Evolutionary conservation across 305 asterid genomes (phyloP).

Genomic region (Solanum hybrid): DNA sequence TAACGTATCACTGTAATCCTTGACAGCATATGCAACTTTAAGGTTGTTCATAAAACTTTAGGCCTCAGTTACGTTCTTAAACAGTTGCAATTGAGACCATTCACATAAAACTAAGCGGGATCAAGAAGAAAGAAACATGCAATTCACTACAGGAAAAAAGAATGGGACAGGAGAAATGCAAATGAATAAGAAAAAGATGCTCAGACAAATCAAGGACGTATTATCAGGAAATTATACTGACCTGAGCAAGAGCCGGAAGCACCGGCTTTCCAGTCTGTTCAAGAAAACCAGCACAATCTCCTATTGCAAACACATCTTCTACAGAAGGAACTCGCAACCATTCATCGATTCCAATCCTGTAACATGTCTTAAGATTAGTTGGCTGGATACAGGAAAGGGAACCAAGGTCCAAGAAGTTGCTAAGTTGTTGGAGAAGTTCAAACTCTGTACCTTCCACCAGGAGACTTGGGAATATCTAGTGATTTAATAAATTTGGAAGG

Average conservation of each 20-base stretch:
- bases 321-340: slow-evolving; percentile 73
- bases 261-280: slow-evolving; percentile 66
- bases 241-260: slow-evolving; percentile 94
- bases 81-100: not conserved
- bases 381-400: not conserved
- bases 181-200: not conserved
- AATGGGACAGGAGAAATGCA: not conserved
- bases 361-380: not conserved
- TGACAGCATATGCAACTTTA: not conserved
- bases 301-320: slow-evolving; percentile 75
- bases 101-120: not conserved
- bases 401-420: not conserved
- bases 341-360: slow-evolving; percentile 76
- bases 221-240: not conserved
- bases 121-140: not conserved
- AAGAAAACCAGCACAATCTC: slow-evolving; percentile 86
- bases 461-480: slow-evolving; percentile 62
- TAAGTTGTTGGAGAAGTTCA: not conserved
- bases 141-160: not conserved
- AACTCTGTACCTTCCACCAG: slow-evolving; percentile 67
- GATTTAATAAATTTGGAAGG: slow-evolving; percentile 68
- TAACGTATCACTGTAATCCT: not conserved
- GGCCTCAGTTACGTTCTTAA: not conserved
- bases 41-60: not conserved
- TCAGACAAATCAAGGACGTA: not conserved